These are phyloP conservation scores for Hypoxylon sp. DNA, from an alignment of 2,329 filamentous ascomycete species.

Conservation along the genomic window DNA sequence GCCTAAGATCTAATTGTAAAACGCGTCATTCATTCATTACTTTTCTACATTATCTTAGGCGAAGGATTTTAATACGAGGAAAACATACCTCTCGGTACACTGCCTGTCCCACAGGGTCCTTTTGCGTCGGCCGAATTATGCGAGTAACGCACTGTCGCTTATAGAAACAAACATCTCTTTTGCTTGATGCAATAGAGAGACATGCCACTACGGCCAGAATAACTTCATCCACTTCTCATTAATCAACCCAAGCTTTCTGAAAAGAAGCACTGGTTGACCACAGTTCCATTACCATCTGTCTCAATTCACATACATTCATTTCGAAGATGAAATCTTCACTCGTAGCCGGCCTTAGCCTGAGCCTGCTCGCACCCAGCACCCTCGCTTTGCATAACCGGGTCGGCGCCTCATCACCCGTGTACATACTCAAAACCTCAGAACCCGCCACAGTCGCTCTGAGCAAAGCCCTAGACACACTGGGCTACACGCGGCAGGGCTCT, in stretches of 20 bases:
- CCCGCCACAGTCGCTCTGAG: constrained; percentile 41
- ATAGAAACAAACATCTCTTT: constrained; percentile 13
- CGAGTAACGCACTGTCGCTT: constrained; percentile 14
- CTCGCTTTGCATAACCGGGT: constrained; percentile 6
- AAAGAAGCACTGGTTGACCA: not conserved
- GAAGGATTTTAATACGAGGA: constrained; percentile 26
- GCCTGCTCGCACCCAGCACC: constrained; percentile 23
- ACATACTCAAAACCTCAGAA: constrained; percentile 45
- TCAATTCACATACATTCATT: not conserved
- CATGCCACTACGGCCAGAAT: not conserved
- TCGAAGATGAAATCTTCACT: constrained; percentile 26
- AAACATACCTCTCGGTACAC: not conserved
- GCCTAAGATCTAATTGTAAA: constrained; percentile 15
- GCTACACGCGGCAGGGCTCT: constrained; percentile 43
- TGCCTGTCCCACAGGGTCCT: not conserved
- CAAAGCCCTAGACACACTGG: constrained; percentile 47
- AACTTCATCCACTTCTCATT: not conserved
- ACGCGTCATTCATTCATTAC: constrained; percentile 13
- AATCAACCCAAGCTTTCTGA: not conserved
- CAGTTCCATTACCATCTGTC: not conserved
- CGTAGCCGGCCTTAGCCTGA: constrained; percentile 22
- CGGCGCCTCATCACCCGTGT: constrained; percentile 40
- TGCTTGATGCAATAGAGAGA: not conserved
- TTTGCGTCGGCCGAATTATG: constrained; percentile 23
- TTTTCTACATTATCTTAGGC: not conserved